These are phyloP conservation scores for Chamaecrista fasciculata DNA, from an alignment of 306 rosid genomes.

Conservation along the genomic window DNA sequence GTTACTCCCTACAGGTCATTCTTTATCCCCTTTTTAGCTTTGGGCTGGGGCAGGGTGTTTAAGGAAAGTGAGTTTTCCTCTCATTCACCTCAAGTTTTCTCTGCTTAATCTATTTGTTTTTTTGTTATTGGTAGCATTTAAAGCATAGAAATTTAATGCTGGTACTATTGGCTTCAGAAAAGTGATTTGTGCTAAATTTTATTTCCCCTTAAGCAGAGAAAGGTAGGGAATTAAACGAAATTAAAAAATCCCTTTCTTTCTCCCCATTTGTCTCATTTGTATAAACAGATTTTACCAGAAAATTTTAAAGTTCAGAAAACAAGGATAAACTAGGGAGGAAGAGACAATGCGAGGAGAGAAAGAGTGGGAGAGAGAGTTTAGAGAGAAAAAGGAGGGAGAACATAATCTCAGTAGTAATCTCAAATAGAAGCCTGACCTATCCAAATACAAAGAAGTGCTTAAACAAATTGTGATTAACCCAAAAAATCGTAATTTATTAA, in stretches of 20 bases:
- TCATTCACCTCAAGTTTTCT: constrained; percentile 5
- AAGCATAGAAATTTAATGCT: neutral
- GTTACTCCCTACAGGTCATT: constrained; percentile 80
- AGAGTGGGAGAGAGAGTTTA: neutral
- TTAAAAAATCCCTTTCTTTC: neutral
- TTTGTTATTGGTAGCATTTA: neutral
- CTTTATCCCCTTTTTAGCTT: constrained; percentile 13
- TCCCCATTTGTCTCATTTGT: neutral
- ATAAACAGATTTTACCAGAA: neutral
- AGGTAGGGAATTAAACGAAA: neutral
- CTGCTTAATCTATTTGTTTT: neutral
- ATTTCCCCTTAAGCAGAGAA: neutral
- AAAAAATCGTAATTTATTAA: neutral
- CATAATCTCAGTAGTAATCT: neutral
- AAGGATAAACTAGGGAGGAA: no score
- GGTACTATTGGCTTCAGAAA: neutral
- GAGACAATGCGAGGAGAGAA: neutral
- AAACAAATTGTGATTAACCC: neutral
- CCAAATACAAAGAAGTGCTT: neutral
- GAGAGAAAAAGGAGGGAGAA: neutral
- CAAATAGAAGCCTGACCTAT: neutral
- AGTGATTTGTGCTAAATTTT: neutral
- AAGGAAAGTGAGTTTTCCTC: neutral
- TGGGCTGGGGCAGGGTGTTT: neutral
- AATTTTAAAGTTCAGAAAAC: neutral